A percentile compares a stretch with the other conserved stretches of the same genome.
Evolutionary conservation across 1,284 basidiomycete genomes (phyloP).

Genomic region (Ustilago nuda): DNA sequence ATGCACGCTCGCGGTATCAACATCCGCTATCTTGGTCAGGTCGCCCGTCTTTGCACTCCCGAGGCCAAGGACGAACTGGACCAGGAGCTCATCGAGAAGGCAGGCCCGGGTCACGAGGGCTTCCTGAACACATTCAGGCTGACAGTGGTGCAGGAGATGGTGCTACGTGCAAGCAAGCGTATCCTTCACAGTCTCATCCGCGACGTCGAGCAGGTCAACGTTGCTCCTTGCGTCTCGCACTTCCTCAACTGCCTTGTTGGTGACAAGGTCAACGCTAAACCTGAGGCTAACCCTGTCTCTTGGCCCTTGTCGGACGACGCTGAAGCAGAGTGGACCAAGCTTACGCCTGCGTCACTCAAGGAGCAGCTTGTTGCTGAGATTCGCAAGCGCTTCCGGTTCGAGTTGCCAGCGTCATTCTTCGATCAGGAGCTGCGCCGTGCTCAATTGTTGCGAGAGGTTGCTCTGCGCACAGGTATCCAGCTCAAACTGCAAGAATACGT

Average conservation of each 20-base stretch:
- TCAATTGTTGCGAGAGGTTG: slow-evolving; percentile 73
- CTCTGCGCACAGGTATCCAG: slow-evolving; percentile 73
- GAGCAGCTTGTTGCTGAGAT: slow-evolving; percentile 71
- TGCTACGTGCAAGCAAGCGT: slow-evolving; percentile 74
- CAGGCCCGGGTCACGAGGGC: slow-evolving; percentile 63
- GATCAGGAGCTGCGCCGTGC: slow-evolving; percentile 67
- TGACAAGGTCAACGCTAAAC: slow-evolving; percentile 70
- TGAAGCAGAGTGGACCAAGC: slow-evolving; percentile 70
- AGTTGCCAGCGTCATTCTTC: slow-evolving; percentile 70
- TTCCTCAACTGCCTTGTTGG: slow-evolving; percentile 76
- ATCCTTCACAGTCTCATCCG: slow-evolving; percentile 71
- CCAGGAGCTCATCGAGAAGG: slow-evolving; percentile 56
- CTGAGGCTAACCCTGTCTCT: slow-evolving; percentile 64
- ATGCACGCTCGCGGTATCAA: slow-evolving; percentile 75
- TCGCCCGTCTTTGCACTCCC: slow-evolving; percentile 69
- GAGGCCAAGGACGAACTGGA: slow-evolving; percentile 69
- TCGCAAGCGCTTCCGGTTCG: slow-evolving; percentile 72
- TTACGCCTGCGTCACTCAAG: slow-evolving; percentile 72
- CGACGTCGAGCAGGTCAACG: slow-evolving; percentile 41
- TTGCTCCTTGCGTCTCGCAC: slow-evolving; percentile 70
- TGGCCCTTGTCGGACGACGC: slow-evolving; percentile 47
- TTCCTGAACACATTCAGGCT: slow-evolving; percentile 61
- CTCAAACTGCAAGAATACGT: slow-evolving; percentile 72
- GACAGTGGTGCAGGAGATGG: slow-evolving; percentile 74
- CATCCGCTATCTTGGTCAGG: slow-evolving; percentile 74